Evolutionary conservation across 2,329 filamentous ascomycete genomes (phyloP).

Genomic region (Penicillium sp.): DNA sequence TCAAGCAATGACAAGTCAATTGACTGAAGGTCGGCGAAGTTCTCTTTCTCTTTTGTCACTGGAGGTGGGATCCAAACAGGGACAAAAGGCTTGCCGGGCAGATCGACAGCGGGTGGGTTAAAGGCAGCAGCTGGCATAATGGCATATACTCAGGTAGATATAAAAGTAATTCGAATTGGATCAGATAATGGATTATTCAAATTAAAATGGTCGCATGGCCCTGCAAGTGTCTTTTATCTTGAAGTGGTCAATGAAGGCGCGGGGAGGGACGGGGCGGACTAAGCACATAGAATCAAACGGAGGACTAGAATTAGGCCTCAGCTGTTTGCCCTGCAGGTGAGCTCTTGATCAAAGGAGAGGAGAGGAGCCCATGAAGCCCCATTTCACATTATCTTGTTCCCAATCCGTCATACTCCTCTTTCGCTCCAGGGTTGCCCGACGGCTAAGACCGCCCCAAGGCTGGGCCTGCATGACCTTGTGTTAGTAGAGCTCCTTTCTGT

Average conservation of each 20-base stretch:
- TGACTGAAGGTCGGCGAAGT: slow-evolving; percentile 45
- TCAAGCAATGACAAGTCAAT: slow-evolving; percentile 48
- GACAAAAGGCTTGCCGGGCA: slow-evolving; percentile 44
- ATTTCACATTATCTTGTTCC: neutral
- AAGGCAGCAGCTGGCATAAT: slow-evolving; percentile 39
- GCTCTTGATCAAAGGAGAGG: neutral
- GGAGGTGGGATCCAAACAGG: slow-evolving; percentile 47
- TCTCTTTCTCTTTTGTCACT: slow-evolving; percentile 46
- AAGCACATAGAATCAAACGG: neutral
- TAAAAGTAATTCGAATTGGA: too few relatives aligned
- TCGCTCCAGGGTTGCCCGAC: neutral
- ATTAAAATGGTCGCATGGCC: neutral
- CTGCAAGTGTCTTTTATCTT: neutral
- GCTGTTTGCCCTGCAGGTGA: neutral
- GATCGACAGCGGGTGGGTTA: slow-evolving; percentile 40
- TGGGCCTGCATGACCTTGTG: too few relatives aligned
- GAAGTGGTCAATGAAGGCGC: neutral
- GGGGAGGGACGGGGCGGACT: neutral
- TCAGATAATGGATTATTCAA: neutral
- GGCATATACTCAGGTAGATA: too few relatives aligned
- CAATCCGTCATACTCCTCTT: neutral
- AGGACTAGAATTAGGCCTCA: neutral
- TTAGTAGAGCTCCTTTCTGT: neutral
- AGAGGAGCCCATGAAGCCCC: neutral
- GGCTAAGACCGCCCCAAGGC: neutral